These are phyloP conservation scores for Barnettozyma salicaria DNA, from an alignment of 805 yeast species.

Conservation along the genomic window DNA sequence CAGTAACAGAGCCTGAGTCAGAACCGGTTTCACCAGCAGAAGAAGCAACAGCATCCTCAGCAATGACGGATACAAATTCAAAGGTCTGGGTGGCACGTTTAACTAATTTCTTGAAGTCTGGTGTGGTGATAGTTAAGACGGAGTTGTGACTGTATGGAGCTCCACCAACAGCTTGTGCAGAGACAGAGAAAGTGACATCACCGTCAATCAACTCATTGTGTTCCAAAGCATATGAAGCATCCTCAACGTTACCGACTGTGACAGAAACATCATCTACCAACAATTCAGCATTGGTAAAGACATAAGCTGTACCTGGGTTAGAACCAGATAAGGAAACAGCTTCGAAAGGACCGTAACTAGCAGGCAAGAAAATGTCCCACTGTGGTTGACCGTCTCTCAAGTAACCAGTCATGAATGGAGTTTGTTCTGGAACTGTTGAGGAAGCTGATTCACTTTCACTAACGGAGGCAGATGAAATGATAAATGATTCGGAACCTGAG, in stretches of 20 bases:
- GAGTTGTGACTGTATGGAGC: slow-evolving; percentile 21
- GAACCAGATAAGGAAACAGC: slow-evolving; percentile 18
- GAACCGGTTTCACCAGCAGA: slow-evolving; percentile 16
- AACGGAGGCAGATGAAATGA: slow-evolving; percentile 18
- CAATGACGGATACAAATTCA: slow-evolving; percentile 6
- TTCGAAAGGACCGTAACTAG: slow-evolving; percentile 20
- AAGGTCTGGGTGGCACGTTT: slow-evolving; percentile 16
- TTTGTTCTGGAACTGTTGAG: slow-evolving; percentile 9
- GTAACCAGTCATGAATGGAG: slow-evolving; percentile 25
- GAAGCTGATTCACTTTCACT: slow-evolving; percentile 12
- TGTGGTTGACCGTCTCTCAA: slow-evolving; percentile 24
- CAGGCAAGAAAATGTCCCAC: slow-evolving; percentile 23
- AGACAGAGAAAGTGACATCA: slow-evolving; percentile 14
- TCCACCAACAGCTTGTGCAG: slow-evolving; percentile 15
- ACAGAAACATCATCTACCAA: slow-evolving; percentile 14
- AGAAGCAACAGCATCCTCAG: slow-evolving; percentile 15
- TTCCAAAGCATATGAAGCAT: slow-evolving; percentile 13
- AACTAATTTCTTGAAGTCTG: slow-evolving; percentile 13
- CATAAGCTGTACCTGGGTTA: slow-evolving; percentile 18
- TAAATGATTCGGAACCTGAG: slow-evolving; percentile 17
- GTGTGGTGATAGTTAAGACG: slow-evolving; percentile 11
- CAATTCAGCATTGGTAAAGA: slow-evolving; percentile 16
- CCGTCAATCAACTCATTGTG: slow-evolving; percentile 12
- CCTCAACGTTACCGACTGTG: slow-evolving; percentile 9
- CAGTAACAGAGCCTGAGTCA: slow-evolving; percentile 16